Evolutionary conservation across 2,329 filamentous ascomycete genomes (phyloP), one percentile per base, ranked within the genome.

Genomic region (Aspergillus persii): DNA sequence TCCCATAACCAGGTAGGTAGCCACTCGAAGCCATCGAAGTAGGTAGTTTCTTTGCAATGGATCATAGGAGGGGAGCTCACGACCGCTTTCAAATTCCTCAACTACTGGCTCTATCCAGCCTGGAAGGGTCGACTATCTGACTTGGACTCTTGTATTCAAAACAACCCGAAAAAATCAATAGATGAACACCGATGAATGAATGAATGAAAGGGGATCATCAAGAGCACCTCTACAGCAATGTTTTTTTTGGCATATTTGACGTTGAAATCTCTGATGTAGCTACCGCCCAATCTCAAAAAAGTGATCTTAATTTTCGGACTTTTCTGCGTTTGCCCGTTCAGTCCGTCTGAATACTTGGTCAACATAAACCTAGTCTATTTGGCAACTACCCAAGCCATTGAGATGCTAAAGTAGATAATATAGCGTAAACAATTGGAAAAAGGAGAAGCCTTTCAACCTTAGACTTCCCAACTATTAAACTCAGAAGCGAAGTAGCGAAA

Each of bases 1-100:
- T 58, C 60, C 50, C 61, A 50, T 54, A 59, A 65, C 49, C 67
- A 74, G 63, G 63, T 68, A 66, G 66, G 67, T 67, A 61, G 58
- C 54, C 57, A 53, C 30, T 53, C 31, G 36, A 52, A 58, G 52
- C 51, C 58, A 54, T 54, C 36, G 26, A 54, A 59, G 46, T 56
- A 61, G 51, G 52, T 47, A 47, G 18, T 41, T 41, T 41, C 36
- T 41, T 41, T 41, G 36, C 36, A 15, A 15, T 41, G 36, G 0
- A 47, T 47, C 9, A 47, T 26, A 27, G 31, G 50, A 39, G 50
- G 29, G 18, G 8, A 4, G 15, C 15, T 7, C 36, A 41, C 36
- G 15, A 7, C 15, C 12, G 12, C 36, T 6, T 41, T 6, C 5
- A 3, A 41, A 15, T n/a, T 15, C 12, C 4, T n/a, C 36, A 12